Percentiles rank a stretch among this genome's conserved stretches.
Evolutionary conservation across 2,329 filamentous ascomycete genomes (phyloP).

Genomic region (Bipolaris bicolor): DNA sequence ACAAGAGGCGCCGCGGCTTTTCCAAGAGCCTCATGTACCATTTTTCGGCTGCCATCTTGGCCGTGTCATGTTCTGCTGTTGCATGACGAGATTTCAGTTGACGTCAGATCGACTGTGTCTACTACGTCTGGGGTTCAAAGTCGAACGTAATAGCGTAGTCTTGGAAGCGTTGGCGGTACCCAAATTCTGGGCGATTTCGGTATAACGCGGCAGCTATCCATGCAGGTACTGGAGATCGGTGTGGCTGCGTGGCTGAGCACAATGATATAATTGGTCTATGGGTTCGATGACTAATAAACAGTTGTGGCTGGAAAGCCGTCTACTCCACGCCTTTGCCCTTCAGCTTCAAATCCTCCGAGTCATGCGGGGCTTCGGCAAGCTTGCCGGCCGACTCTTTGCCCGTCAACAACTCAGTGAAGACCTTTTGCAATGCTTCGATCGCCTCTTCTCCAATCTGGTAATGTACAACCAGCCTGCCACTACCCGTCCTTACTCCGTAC

Average conservation of each 20-base stretch:
- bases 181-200: slow-evolving; percentile 19
- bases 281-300: not conserved
- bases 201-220: slow-evolving; percentile 5
- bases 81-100: slow-evolving; percentile 25
- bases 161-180: slow-evolving; percentile 22
- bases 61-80: slow-evolving; percentile 13
- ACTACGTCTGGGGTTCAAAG: slow-evolving; percentile 1
- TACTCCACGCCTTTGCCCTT: slow-evolving; percentile 41
- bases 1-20: slow-evolving; percentile 6
- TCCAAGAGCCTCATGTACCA: slow-evolving; percentile 20
- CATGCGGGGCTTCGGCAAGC: slow-evolving; percentile 27
- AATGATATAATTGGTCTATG: slow-evolving; percentile 6
- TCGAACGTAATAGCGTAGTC: slow-evolving; percentile 29
- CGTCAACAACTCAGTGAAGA: slow-evolving; percentile 33
- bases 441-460: slow-evolving; percentile 75
- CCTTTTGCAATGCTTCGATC: slow-evolving; percentile 52
- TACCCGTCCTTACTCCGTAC: slow-evolving; percentile 63
- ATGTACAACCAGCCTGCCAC: slow-evolving; percentile 69
- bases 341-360: slow-evolving; percentile 36
- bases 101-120: slow-evolving; percentile 3
- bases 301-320: slow-evolving; percentile 5
- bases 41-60: slow-evolving; percentile 22
- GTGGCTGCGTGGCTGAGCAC: slow-evolving; percentile 12
- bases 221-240: slow-evolving; percentile 14
- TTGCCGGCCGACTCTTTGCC: slow-evolving; percentile 29